phyloP scores from a whole-genome alignment of 192 early-diverging fungal genomes.

The Entomortierella beljakovae region DNA sequence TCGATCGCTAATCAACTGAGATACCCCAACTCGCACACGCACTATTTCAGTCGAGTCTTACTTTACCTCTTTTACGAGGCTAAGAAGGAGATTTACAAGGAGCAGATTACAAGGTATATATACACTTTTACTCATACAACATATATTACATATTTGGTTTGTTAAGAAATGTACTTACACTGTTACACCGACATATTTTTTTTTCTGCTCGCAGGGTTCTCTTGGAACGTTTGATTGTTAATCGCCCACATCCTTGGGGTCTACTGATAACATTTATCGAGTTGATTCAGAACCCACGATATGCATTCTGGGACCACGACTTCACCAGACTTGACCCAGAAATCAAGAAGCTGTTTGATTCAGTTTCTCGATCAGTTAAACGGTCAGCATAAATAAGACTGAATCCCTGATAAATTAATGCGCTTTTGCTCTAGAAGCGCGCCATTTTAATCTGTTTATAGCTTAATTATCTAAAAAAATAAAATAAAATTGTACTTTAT shows the following conservation, averaged over 20 bases:
- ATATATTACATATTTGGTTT: too few species aligned
- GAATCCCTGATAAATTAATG: too few species aligned
- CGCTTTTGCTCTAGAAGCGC: too few species aligned
- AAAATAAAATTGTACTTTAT: too few species aligned
- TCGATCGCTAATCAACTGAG: conserved; percentile 97
- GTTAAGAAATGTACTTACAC: too few species aligned
- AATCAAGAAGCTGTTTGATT: conserved; percentile 83
- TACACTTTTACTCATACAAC: too few species aligned
- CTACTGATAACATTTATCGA: conserved; percentile 98
- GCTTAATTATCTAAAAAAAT: too few species aligned
- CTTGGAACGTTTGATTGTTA: conserved; percentile 94
- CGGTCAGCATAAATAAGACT: conserved; percentile 25
- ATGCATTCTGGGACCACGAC: conserved; percentile 69
- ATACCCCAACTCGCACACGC: conserved; percentile 97
- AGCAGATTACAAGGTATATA: conserved; percentile 89
- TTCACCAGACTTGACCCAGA: conserved; percentile 80
- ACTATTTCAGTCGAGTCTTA: conserved; percentile 91
- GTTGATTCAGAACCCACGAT: conserved; percentile 88
- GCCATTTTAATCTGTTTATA: too few species aligned
- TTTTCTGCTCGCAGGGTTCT: conserved; percentile 72
- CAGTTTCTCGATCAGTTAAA: conserved; percentile 62
- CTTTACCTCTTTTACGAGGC: conserved; percentile 88
- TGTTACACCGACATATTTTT: too few species aligned
- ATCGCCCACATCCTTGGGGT: conserved; percentile 98
- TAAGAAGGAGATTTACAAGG: conserved; percentile 84